Evolutionary conservation across 805 yeast species (phyloP), one percentile per base, ranked within the genome.

Genomic region (Martiniozyma abietophila): DNA sequence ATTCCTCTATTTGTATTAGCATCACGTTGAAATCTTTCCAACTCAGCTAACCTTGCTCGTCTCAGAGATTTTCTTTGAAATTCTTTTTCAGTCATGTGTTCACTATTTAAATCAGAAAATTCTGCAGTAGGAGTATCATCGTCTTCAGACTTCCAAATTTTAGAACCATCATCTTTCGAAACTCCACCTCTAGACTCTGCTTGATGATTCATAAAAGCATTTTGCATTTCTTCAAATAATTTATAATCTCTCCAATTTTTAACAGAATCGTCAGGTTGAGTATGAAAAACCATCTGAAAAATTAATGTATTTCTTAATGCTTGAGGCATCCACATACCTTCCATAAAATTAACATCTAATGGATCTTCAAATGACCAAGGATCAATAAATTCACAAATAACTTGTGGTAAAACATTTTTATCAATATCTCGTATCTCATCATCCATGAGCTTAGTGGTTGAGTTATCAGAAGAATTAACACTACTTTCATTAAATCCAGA

Each of bases 261-360:
- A n/a, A 89, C 97, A 6, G 74, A 65, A 53, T 89, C 85, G 56
- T 92, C 98, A 0, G 99, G 99, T 52, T 94, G 98, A 42, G 84
- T 76, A 44, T 88, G 88, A 68, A 92, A 92, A 1, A 92, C 82
- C 54, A 80, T 65, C 41, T 96, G 67, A 61, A 72, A 92, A 2
- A 94, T 61, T 39, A 72, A 66, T 0, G 97, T 85, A 50, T 92
- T 92, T 47, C 88, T 68, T 34, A 80, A 62, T 0, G 98, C 96
- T 48, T 73, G 74, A 5, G 78, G 78, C 52, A 67, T 71, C 96
- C 96, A 89, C 6, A 78, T 54, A 46, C 85, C 96, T 46, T 82
- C 88, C 49, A 75, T 84, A 53, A 92, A 92, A 2, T 71, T 72
- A n/a, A 72, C 80, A 39, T 70, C 74, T 31, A 92, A 53, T 0